Percentiles rank a stretch among this genome's conserved stretches.
phyloP scores from a whole-genome alignment of 2,329 filamentous ascomycete species.

The Colletotrichum lindemuthianum region DNA sequence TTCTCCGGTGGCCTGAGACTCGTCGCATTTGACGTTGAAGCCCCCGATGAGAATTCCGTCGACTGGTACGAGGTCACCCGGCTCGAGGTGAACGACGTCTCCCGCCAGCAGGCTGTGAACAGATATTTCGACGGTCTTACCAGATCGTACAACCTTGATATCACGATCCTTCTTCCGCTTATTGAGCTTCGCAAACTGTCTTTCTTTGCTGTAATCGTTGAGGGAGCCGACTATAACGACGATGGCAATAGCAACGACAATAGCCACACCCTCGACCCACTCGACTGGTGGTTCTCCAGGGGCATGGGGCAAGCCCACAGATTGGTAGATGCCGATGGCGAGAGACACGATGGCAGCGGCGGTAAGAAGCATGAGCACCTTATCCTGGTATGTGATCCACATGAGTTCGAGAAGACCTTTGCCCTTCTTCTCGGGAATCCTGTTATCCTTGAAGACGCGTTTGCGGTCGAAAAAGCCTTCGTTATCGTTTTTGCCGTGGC shows the following conservation, averaged over 20 bases:
- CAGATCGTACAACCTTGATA: conserved; percentile 78
- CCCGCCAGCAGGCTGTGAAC: conserved; percentile 76
- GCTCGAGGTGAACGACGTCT: conserved; percentile 78
- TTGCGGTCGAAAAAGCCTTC: conserved; percentile 70
- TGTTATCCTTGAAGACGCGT: conserved; percentile 77
- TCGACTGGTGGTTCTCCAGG: conserved; percentile 46
- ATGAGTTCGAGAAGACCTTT: conserved; percentile 78
- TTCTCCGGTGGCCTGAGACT: conserved; percentile 82
- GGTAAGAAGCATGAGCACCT: conserved; percentile 78
- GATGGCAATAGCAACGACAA: conserved; percentile 81
- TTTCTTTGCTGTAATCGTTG: conserved; percentile 84
- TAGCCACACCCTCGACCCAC: conserved; percentile 85
- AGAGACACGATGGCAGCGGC: conserved; percentile 78
- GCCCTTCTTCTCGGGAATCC: conserved; percentile 77
- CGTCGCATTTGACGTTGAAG: conserved; percentile 80
- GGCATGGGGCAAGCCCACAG: conserved; percentile 68
- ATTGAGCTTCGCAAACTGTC: conserved; percentile 82
- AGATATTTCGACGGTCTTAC: conserved; percentile 74
- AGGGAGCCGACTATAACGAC: conserved; percentile 81
- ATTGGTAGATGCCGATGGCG: conserved; percentile 79
- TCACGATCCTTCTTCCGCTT: conserved; percentile 80
- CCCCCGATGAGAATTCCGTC: conserved; percentile 79
- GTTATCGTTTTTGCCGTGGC: conserved; percentile 29
- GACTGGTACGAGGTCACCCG: conserved; percentile 78
- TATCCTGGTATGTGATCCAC: conserved; percentile 88